Percentiles rank a stretch among this genome's conserved stretches.
phyloP scores from a whole-genome alignment of 2,329 filamentous ascomycete genomes.

The Chaetomium sp. region DNA sequence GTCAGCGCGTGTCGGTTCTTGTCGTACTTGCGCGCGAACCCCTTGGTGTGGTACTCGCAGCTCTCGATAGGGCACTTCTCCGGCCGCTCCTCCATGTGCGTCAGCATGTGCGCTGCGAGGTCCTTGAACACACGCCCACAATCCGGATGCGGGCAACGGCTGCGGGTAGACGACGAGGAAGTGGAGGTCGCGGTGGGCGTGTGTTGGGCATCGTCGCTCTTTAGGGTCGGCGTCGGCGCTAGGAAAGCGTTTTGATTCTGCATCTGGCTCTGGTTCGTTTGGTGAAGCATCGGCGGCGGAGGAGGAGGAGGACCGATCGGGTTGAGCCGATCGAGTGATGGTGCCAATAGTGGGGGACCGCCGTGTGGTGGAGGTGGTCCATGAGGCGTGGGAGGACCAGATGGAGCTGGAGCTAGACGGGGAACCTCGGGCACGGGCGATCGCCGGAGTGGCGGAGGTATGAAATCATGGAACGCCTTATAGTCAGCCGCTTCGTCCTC shows the following conservation, averaged over 20 bases:
- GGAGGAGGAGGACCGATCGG: constrained; percentile 16
- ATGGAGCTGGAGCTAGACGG: constrained; percentile 27
- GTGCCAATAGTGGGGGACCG: constrained; percentile 21
- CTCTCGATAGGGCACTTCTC: constrained; percentile 93
- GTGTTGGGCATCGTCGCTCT: constrained; percentile 16
- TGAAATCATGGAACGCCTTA: constrained; percentile 24
- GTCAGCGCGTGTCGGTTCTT: constrained; percentile 95
- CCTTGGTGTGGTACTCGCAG: constrained; percentile 90
- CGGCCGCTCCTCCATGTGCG: constrained; percentile 85
- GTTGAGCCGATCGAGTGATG: constrained; percentile 19
- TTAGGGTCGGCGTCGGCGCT: constrained; percentile 15
- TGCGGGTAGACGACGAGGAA: constrained; percentile 23
- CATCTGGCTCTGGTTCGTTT: not conserved
- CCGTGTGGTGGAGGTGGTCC: constrained; percentile 13
- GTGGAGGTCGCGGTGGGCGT: constrained; percentile 1
- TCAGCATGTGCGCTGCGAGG: constrained; percentile 85
- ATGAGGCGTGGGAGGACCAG: not conserved
- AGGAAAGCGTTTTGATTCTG: constrained; percentile 12
- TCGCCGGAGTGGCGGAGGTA: constrained; percentile 23
- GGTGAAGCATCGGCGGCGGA: constrained; percentile 21
- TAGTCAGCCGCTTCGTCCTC: constrained; percentile 41
- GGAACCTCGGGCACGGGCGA: constrained; percentile 24
- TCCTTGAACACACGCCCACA: constrained; percentile 57
- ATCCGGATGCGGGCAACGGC: constrained; percentile 50
- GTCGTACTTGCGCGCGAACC: constrained; percentile 94